Evolutionary conservation across 371 early-diverging fungal species (phyloP).

Genomic region (Smittium mucronatum): DNA sequence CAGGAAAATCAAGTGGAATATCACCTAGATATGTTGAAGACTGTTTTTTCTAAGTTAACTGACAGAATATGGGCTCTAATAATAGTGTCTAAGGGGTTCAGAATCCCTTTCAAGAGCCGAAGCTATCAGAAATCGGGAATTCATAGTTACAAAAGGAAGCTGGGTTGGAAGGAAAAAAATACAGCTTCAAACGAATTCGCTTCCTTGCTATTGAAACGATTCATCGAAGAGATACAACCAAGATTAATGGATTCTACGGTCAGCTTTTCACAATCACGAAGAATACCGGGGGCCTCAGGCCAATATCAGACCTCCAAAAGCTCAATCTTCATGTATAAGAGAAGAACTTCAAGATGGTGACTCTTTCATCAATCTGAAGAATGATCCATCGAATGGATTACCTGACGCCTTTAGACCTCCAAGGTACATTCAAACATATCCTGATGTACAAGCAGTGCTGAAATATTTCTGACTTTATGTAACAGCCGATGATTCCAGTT

Average conservation of each 20-base stretch:
- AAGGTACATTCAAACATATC: slow-evolving; percentile 29
- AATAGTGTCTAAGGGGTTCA: background rate
- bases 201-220: slow-evolving; percentile 7
- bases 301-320: slow-evolving; percentile 26
- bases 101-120: background rate
- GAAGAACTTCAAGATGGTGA: slow-evolving; percentile 19
- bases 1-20: background rate
- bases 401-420: slow-evolving; percentile 27
- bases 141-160: background rate
- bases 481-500: slow-evolving; percentile 36
- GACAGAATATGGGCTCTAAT: background rate
- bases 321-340: slow-evolving; percentile 27
- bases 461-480: slow-evolving; percentile 35
- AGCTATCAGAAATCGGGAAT: background rate
- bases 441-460: slow-evolving; percentile 24
- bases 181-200: background rate
- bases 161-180: background rate
- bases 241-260: background rate
- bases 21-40: background rate
- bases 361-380: slow-evolving; percentile 25
- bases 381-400: slow-evolving; percentile 23
- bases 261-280: slow-evolving; percentile 9
- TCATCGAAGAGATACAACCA: background rate
- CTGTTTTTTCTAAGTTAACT: background rate
- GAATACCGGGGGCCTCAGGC: slow-evolving; percentile 10